These are phyloP conservation scores for Achaetomiella virescens DNA, from an alignment of 495 filamentous ascomycete genomes.

Conservation along the genomic window DNA sequence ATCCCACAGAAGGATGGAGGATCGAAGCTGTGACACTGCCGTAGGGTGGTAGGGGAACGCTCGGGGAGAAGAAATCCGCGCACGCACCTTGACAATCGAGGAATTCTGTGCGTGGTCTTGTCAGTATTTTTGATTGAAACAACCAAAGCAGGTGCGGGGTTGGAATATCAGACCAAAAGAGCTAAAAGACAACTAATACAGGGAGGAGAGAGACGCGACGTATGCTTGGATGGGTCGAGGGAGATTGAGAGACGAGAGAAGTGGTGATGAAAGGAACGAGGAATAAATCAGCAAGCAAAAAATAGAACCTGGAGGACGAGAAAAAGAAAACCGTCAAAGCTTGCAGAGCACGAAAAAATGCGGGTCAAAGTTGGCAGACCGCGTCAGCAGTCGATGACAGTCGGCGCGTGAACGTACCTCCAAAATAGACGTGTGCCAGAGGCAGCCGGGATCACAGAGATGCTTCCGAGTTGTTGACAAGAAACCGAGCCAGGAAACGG, in stretches of 20 bases:
- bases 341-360: background rate
- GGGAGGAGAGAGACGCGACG: background rate
- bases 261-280: background rate
- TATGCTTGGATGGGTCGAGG: background rate
- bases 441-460: constrained; percentile 6
- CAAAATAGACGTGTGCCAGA: constrained; percentile 18
- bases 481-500: constrained; percentile 20
- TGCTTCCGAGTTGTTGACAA: constrained; percentile 16
- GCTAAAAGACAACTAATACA: background rate
- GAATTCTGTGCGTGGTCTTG: background rate
- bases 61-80: background rate
- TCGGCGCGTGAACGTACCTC: constrained; percentile 22
- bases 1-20: background rate
- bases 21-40: background rate
- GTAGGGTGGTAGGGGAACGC: background rate
- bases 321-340: background rate
- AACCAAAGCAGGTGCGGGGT: background rate
- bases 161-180: background rate
- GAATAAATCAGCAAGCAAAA: background rate
- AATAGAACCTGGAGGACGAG: background rate
- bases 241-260: background rate
- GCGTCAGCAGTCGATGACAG: background rate
- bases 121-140: background rate
- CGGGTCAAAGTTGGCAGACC: background rate
- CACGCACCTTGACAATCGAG: constrained; percentile 3